Evolutionary conservation across 768 basidiomycete genomes (phyloP), one percentile per base, ranked within the genome.

Genomic region (Serendipita sp.): DNA sequence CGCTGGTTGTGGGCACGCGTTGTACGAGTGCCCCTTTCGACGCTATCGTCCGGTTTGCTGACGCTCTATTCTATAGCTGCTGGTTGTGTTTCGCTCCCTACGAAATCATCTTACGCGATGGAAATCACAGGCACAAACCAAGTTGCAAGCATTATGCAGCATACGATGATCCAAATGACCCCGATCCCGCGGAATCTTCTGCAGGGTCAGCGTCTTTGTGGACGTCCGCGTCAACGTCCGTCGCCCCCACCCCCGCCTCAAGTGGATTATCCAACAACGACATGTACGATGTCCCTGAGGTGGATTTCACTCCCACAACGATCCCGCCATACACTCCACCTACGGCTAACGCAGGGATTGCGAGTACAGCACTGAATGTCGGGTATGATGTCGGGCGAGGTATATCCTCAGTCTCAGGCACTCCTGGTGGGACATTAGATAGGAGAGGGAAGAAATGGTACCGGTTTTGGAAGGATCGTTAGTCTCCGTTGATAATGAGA

Each of bases 51-150:
- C 8, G 16, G 8, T 10, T 7, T 18, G 10, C 18, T 53, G 48
- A 32, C 48, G 10, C 18, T 8, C 10, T 8, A 8, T 24, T 53
- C 16, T 37, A 34, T 35, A 60, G 56, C 34, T 60, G 56, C n/a
- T 60, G 56, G 56, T 37, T 60, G 34, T 60, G 56, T n/a, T 38
- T 60, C 8, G 56, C 56, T 24, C 56, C 56, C 8, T 60, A 60
- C 37, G 56, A 60, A 8, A 18, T 10, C 18, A 60, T 60, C 8
- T 18, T 60, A 24, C 56, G 56, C 8, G 56, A 60, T 35, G 56
- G 56, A 10, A 60, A 60, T 60, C 56, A 60, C n/a, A 24, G 28
- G 28, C 56, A 60, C 37, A n/a, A 38, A 8, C 18, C 56, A 11
- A 60, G 56, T 35, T 60, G 56, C 56, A 60, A 38, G 37, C 34